These are phyloP conservation scores for Scleromitrula shiraiana DNA, from an alignment of 2,329 filamentous ascomycete genomes.

Conservation along the genomic window DNA sequence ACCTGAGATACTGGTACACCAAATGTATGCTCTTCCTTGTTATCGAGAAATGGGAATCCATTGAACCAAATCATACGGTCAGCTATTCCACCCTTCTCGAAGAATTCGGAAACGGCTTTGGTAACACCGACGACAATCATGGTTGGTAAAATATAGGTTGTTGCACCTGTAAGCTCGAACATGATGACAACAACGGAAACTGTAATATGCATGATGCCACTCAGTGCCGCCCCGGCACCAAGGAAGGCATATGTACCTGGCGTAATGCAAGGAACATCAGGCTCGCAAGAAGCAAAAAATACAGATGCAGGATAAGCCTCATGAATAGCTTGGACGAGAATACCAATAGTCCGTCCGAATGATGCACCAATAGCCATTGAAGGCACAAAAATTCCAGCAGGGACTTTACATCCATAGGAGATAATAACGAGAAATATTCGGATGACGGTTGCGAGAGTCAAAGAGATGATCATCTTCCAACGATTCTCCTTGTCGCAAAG, in stretches of 20 bases:
- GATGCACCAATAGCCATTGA: slow-evolving; percentile 96
- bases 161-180: slow-evolving; percentile 95
- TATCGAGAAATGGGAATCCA: slow-evolving; percentile 92
- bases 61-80: slow-evolving; percentile 99
- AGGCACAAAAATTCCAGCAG: slow-evolving; percentile 94
- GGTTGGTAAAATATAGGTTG: slow-evolving; percentile 93
- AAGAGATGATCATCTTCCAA: slow-evolving; percentile 68
- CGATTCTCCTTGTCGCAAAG: slow-evolving; percentile 76
- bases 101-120: slow-evolving; percentile 83
- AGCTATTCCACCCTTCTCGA: slow-evolving; percentile 93
- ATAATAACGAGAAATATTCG: slow-evolving; percentile 83
- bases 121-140: slow-evolving; percentile 99
- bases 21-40: slow-evolving; percentile 95
- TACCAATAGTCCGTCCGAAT: slow-evolving; percentile 89
- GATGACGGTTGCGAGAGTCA: slow-evolving; percentile 71
- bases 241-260: slow-evolving; percentile 96
- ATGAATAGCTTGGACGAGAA: slow-evolving; percentile 82
- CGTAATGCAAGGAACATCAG: slow-evolving; percentile 92
- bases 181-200: slow-evolving; percentile 97
- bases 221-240: slow-evolving; percentile 82
- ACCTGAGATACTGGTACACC: slow-evolving; percentile 86
- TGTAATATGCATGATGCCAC: slow-evolving; percentile 97
- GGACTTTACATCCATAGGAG: slow-evolving; percentile 96
- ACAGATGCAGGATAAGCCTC: slow-evolving; percentile 72
- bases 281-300: slow-evolving; percentile 83